These are phyloP conservation scores for Penicillium sp. DNA, from an alignment of 2,329 filamentous ascomycete genomes.

Conservation along the genomic window DNA sequence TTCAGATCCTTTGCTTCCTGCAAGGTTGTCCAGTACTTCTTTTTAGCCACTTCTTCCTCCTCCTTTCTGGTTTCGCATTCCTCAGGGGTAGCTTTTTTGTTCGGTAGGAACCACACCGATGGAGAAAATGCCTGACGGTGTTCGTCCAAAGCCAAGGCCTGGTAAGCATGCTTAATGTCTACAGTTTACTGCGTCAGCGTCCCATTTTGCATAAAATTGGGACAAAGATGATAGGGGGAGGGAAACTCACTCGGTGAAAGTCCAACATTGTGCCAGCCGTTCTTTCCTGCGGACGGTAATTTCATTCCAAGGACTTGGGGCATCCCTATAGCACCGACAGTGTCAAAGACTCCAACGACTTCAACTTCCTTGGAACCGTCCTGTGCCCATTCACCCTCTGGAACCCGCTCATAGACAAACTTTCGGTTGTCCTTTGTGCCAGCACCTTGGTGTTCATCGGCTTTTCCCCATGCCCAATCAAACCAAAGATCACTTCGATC, in stretches of 20 bases:
- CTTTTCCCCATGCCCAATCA: slow-evolving; percentile 23
- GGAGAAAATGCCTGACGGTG: slow-evolving; percentile 50
- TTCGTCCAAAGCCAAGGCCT: slow-evolving; percentile 42
- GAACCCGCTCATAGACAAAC: slow-evolving; percentile 12
- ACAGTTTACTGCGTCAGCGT: not conserved
- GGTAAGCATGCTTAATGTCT: slow-evolving; percentile 41
- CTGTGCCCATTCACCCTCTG: slow-evolving; percentile 11
- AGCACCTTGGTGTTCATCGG: slow-evolving; percentile 22
- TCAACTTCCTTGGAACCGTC: slow-evolving; percentile 22
- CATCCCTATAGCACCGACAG: slow-evolving; percentile 34
- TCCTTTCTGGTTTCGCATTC: slow-evolving; percentile 1
- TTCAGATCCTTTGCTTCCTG: slow-evolving; percentile 15
- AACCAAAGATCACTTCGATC: slow-evolving; percentile 23
- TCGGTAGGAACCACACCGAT: slow-evolving; percentile 52
- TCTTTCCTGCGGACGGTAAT: slow-evolving; percentile 6
- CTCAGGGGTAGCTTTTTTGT: slow-evolving; percentile 8
- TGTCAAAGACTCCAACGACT: slow-evolving; percentile 38
- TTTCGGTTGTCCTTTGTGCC: slow-evolving; percentile 4
- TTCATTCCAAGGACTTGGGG: slow-evolving; percentile 27
- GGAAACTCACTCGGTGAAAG: slow-evolving; percentile 16
- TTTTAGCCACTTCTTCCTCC: slow-evolving; percentile 5
- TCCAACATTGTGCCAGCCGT: slow-evolving; percentile 19
- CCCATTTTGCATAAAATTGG: not conserved
- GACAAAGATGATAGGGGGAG: not conserved
- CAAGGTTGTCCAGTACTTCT: slow-evolving; percentile 7